phyloP scores from a whole-genome alignment of 352 stramenopile species.

The Phytopythium aichiense region DNA sequence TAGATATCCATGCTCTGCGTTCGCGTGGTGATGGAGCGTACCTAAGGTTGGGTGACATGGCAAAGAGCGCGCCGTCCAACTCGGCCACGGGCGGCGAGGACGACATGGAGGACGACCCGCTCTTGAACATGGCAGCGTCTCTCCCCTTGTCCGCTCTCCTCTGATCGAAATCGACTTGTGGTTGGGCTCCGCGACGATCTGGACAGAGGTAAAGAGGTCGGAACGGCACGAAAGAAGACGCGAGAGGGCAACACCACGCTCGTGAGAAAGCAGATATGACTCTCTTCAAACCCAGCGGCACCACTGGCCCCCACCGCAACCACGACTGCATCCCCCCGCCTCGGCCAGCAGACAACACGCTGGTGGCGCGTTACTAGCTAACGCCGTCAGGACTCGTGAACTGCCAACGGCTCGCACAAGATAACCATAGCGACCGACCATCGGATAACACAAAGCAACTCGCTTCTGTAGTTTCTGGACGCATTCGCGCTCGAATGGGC shows the following conservation, averaged over 20 bases:
- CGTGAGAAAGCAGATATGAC: neutral
- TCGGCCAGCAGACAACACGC: neutral
- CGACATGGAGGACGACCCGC: neutral
- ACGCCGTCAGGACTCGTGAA: neutral
- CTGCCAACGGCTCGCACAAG: neutral
- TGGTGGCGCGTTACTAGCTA: neutral
- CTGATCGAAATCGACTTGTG: neutral
- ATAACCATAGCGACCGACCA: neutral
- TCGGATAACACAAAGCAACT: neutral
- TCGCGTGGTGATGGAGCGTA: neutral
- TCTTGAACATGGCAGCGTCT: slow-evolving; percentile 2
- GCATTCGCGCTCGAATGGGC: neutral
- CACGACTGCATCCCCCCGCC: neutral
- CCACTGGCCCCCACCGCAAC: neutral
- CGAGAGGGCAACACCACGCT: neutral
- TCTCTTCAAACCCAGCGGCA: neutral
- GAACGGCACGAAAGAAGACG: neutral
- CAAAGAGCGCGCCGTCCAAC: slow-evolving; percentile 4
- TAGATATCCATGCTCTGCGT: neutral
- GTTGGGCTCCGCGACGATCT: neutral
- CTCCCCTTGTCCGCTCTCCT: neutral
- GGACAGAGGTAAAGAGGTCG: neutral
- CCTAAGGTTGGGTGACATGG: neutral
- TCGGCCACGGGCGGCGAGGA: slow-evolving; percentile 2
- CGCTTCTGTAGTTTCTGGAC: neutral